phyloP scores from a whole-genome alignment of 2,329 filamentous ascomycete genomes.

The Xylogone sp. region DNA sequence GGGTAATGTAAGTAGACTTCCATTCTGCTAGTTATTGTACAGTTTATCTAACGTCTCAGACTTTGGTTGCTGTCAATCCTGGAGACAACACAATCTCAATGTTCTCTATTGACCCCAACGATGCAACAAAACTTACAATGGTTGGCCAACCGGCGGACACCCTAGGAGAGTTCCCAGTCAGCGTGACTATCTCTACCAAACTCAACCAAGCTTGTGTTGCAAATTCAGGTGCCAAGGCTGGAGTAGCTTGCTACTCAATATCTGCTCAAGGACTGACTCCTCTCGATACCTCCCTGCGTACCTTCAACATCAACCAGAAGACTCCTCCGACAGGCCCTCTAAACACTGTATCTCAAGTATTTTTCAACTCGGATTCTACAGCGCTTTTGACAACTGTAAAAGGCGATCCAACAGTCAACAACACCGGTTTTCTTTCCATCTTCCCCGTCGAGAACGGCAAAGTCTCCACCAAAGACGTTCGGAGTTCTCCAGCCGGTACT shows the following conservation, averaged over 20 bases:
- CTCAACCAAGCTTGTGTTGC: slow-evolving; percentile 43
- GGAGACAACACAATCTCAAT: slow-evolving; percentile 50
- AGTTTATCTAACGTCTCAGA: slow-evolving; percentile 26
- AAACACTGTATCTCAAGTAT: slow-evolving; percentile 57
- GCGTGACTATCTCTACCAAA: slow-evolving; percentile 42
- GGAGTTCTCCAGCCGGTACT: slow-evolving; percentile 49
- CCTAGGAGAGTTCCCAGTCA: slow-evolving; percentile 49
- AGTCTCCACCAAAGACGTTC: slow-evolving; percentile 24
- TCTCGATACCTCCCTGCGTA: slow-evolving; percentile 39
- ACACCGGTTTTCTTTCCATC: slow-evolving; percentile 51
- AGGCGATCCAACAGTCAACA: slow-evolving; percentile 50
- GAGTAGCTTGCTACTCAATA: slow-evolving; percentile 41
- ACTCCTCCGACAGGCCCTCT: slow-evolving; percentile 54
- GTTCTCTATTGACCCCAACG: slow-evolving; percentile 37
- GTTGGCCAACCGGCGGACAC: slow-evolving; percentile 39
- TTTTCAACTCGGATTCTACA: slow-evolving; percentile 53
- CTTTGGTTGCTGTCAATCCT: slow-evolving; percentile 51
- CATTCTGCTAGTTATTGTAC: no score
- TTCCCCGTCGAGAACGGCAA: slow-evolving; percentile 37
- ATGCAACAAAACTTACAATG: slow-evolving; percentile 41
- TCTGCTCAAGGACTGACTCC: slow-evolving; percentile 33
- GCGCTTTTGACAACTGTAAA: slow-evolving; percentile 56
- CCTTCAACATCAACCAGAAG: slow-evolving; percentile 48
- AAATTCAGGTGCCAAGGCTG: slow-evolving; percentile 38
- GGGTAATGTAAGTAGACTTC: slow-evolving; percentile 43